phyloP scores from a whole-genome alignment of 2,329 filamentous ascomycete genomes.

The Trichoderma polysporum region DNA sequence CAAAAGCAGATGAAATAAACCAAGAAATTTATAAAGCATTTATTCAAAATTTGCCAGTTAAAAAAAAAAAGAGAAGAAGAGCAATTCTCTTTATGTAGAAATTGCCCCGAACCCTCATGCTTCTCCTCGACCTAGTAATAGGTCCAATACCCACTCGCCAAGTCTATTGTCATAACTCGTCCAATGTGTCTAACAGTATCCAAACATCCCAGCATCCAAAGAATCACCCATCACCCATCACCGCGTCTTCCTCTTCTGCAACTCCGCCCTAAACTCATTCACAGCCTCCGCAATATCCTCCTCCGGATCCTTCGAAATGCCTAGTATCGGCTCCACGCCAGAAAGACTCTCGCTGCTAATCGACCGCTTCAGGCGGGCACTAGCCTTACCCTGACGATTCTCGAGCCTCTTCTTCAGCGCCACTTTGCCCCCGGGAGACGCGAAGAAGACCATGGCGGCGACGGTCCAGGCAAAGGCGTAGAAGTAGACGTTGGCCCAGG shows the following conservation, averaged over 20 bases:
- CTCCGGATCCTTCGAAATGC: slow-evolving; percentile 74
- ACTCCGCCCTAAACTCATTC: slow-evolving; percentile 67
- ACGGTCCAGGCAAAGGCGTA: slow-evolving; percentile 72
- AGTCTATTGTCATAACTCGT: neutral
- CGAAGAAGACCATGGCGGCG: slow-evolving; percentile 70
- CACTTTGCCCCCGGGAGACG: slow-evolving; percentile 72
- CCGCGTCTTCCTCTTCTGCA: slow-evolving; percentile 24
- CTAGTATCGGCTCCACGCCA: slow-evolving; percentile 64
- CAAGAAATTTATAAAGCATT: neutral
- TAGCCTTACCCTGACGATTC: slow-evolving; percentile 50
- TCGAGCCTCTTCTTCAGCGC: slow-evolving; percentile 59
- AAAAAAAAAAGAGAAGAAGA: neutral
- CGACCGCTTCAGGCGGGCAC: slow-evolving; percentile 47
- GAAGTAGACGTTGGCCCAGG: slow-evolving; percentile 88
- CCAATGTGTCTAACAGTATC: neutral
- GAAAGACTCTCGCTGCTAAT: slow-evolving; percentile 58
- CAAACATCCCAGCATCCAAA: neutral
- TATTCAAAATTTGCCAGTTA: neutral
- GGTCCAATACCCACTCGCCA: neutral
- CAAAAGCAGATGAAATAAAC: slow-evolving; percentile 10
- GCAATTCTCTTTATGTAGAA: no score
- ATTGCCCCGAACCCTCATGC: no score
- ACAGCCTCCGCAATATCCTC: slow-evolving; percentile 76
- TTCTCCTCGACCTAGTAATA: neutral
- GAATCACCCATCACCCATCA: neutral